These are phyloP conservation scores for Wallacemonas rigidus DNA, from an alignment of 208 protist genomes.

Conservation along the genomic window DNA sequence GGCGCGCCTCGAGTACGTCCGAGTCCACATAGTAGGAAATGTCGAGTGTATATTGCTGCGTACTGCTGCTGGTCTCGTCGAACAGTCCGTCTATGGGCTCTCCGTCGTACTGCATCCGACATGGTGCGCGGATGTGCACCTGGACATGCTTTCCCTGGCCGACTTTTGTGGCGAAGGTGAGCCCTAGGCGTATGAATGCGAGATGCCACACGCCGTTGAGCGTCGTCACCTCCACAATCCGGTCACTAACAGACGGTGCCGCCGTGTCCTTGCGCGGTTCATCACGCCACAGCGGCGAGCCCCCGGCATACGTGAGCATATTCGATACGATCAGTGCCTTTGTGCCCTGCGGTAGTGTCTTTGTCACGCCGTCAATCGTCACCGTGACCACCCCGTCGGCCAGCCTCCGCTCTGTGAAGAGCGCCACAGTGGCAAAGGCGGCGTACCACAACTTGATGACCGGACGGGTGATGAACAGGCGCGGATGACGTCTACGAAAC, in stretches of 20 bases:
- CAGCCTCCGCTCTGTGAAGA: slow-evolving; percentile 37
- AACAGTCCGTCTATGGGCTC: slow-evolving; percentile 33
- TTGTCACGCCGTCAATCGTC: slow-evolving; percentile 30
- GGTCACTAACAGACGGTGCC: slow-evolving; percentile 36
- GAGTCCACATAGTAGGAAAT: slow-evolving; percentile 11
- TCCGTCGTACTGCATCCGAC: slow-evolving; percentile 60
- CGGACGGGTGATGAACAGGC: slow-evolving; percentile 40
- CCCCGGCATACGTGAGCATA: slow-evolving; percentile 60
- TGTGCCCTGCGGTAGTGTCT: slow-evolving; percentile 34
- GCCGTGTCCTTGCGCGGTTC: slow-evolving; percentile 1
- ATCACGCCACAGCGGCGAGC: slow-evolving; percentile 45
- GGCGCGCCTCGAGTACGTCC: slow-evolving; percentile 3
- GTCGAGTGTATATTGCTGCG: background rate
- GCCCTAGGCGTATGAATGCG: slow-evolving; percentile 40
- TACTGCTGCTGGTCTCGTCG: background rate
- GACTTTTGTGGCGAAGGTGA: slow-evolving; percentile 49
- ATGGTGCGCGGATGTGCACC: slow-evolving; percentile 25
- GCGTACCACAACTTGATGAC: slow-evolving; percentile 73
- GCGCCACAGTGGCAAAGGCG: slow-evolving; percentile 36
- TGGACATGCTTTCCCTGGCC: slow-evolving; percentile 44
- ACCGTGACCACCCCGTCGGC: slow-evolving; percentile 10
- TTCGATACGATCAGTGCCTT: slow-evolving; percentile 66
- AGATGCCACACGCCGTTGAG: slow-evolving; percentile 66
- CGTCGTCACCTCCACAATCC: slow-evolving; percentile 44
- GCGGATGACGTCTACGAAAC: slow-evolving; percentile 38